These are phyloP conservation scores for Colletotrichum tabaci DNA, from an alignment of 2,329 filamentous ascomycete genomes.

Conservation along the genomic window DNA sequence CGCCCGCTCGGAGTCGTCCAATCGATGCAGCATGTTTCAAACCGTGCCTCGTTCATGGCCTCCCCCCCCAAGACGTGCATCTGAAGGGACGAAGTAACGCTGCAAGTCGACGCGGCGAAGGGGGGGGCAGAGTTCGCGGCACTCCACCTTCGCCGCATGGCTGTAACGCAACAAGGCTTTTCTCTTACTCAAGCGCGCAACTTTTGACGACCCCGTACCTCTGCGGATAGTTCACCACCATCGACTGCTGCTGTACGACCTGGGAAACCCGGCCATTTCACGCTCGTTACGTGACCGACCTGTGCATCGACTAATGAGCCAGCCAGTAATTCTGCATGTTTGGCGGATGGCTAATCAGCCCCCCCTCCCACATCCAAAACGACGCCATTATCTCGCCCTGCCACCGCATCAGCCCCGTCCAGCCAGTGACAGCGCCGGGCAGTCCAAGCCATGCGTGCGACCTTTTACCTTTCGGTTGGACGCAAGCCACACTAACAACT, in stretches of 20 bases:
- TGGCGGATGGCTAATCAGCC: neutral
- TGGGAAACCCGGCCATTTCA: neutral
- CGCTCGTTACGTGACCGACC: neutral
- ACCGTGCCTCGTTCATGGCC: constrained; percentile 25
- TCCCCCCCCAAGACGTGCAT: neutral
- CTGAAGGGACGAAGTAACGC: constrained; percentile 13
- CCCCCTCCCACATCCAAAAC: constrained; percentile 22
- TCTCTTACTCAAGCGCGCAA: neutral
- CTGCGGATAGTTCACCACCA: neutral
- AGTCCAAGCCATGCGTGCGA: constrained; percentile 20
- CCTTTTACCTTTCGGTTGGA: constrained; percentile 5
- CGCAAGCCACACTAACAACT: constrained; percentile 13
- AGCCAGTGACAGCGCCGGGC: constrained; percentile 20
- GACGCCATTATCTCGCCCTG: constrained; percentile 29
- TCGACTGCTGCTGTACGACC: constrained; percentile 2
- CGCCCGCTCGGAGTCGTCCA: constrained; percentile 17
- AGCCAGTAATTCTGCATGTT: neutral
- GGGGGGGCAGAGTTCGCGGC: constrained; percentile 25
- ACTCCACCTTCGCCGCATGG: neutral
- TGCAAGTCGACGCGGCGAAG: constrained; percentile 23
- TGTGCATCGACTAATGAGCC: constrained; percentile 8
- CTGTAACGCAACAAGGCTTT: constrained; percentile 2
- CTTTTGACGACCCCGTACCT: neutral
- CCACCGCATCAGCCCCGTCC: constrained; percentile 25
- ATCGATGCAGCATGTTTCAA: constrained; percentile 35